A percentile compares a stretch with the other conserved stretches of the same genome.
These are phyloP conservation scores for Jaenimonas drosophilae DNA, from an alignment of 208 protist genomes.

Conservation along the genomic window DNA sequence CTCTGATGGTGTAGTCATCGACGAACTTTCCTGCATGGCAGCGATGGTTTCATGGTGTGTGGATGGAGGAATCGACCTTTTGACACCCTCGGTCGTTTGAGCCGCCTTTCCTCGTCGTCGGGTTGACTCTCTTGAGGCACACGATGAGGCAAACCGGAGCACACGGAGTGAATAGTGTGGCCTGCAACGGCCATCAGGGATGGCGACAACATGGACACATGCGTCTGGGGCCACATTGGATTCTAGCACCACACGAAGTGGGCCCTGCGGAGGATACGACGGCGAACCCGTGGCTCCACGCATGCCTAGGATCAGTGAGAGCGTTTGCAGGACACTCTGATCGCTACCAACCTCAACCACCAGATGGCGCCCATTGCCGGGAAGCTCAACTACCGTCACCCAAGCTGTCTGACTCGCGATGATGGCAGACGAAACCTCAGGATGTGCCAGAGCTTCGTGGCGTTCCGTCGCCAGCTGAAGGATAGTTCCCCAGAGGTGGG, in stretches of 20 bases:
- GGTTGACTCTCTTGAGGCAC: no score
- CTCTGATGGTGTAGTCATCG: no score
- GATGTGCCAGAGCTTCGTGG: slow-evolving; percentile 15
- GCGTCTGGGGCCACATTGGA: slow-evolving; percentile 15
- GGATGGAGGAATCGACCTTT: no score
- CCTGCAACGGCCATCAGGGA: slow-evolving; percentile 25
- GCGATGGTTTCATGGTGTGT: no score
- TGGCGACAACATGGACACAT: slow-evolving; percentile 35
- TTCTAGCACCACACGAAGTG: slow-evolving; percentile 20
- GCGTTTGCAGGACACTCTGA: slow-evolving; percentile 34
- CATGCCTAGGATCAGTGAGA: slow-evolving; percentile 41
- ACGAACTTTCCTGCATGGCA: no score
- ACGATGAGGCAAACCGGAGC: slow-evolving; percentile 53
- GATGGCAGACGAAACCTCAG: not conserved
- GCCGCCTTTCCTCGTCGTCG: no score
- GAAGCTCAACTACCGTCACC: slow-evolving; percentile 40
- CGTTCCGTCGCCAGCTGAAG: slow-evolving; percentile 28
- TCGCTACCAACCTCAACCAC: slow-evolving; percentile 47
- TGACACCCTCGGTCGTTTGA: no score
- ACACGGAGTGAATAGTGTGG: slow-evolving; percentile 43
- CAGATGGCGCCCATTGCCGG: slow-evolving; percentile 28
- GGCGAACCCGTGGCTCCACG: slow-evolving; percentile 10
- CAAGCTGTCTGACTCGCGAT: slow-evolving; percentile 37
- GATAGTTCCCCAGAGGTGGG: slow-evolving; percentile 51
- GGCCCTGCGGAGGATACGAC: slow-evolving; percentile 34